Evolutionary conservation across 257 asterid species (phyloP).

Genomic region (Petunia axillaris): DNA sequence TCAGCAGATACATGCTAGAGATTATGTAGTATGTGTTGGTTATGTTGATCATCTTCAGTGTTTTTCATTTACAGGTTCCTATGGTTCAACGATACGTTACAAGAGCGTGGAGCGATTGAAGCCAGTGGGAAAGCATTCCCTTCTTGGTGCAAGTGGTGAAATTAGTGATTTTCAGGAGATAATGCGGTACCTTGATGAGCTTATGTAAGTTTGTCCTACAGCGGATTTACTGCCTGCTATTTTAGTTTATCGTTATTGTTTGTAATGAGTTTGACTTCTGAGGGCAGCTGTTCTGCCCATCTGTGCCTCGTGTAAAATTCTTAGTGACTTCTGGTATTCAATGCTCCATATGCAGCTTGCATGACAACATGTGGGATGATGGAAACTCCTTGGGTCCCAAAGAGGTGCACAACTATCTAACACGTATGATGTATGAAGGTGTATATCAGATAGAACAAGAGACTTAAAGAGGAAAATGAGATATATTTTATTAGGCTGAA

Average conservation of each 20-base stretch:
- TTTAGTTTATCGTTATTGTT: neutral
- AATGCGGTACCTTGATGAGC: slow-evolving; percentile 82
- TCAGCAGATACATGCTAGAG: neutral
- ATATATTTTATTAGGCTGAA: too few species aligned
- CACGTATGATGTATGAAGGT: slow-evolving; percentile 85
- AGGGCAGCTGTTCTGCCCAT: neutral
- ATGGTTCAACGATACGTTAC: slow-evolving; percentile 95
- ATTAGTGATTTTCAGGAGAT: slow-evolving; percentile 98
- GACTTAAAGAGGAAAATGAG: too few species aligned
- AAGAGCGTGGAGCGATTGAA: slow-evolving; percentile 90
- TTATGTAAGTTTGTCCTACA: slow-evolving; percentile 52
- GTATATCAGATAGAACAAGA: too few species aligned
- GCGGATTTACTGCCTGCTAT: neutral
- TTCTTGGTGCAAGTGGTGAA: slow-evolving; percentile 97
- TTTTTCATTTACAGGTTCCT: slow-evolving; percentile 65
- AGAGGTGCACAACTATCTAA: slow-evolving; percentile 87
- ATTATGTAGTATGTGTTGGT: slow-evolving; percentile 1
- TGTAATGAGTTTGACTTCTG: neutral
- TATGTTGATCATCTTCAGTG: slow-evolving; percentile 19
- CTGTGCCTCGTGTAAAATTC: neutral
- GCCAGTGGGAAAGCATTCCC: slow-evolving; percentile 92
- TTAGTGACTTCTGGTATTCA: slow-evolving; percentile 21
- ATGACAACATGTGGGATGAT: slow-evolving; percentile 97
- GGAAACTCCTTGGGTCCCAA: slow-evolving; percentile 97
- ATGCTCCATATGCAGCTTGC: slow-evolving; percentile 57